phyloP scores from a whole-genome alignment of 2,329 filamentous ascomycete species.

The Pseudogymnoascus sp. region DNA sequence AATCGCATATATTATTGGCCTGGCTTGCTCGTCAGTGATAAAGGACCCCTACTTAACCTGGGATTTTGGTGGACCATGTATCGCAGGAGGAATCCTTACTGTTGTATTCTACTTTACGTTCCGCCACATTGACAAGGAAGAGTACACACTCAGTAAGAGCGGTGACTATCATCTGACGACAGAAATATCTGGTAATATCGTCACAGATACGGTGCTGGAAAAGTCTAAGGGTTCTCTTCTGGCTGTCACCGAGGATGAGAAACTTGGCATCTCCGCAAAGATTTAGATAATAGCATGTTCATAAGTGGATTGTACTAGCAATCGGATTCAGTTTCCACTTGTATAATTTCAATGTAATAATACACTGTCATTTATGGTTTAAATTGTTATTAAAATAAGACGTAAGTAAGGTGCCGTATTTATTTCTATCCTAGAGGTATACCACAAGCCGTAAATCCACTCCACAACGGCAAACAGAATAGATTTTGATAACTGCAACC shows the following conservation, averaged over 20 bases:
- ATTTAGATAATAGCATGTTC: slow-evolving; percentile 9
- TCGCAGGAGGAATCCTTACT: slow-evolving; percentile 56
- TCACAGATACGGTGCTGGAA: slow-evolving; percentile 14
- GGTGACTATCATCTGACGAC: slow-evolving; percentile 14
- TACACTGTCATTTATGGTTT: not conserved
- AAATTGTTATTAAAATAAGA: not conserved
- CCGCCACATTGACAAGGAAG: slow-evolving; percentile 55
- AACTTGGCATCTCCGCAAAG: slow-evolving; percentile 17
- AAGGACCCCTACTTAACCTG: slow-evolving; percentile 61
- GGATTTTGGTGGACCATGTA: slow-evolving; percentile 62
- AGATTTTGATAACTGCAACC: too few species aligned
- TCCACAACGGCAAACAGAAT: too few species aligned
- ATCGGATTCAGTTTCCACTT: not conserved
- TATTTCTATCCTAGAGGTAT: too few species aligned
- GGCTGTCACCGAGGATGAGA: slow-evolving; percentile 14
- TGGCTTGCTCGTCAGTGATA: slow-evolving; percentile 57
- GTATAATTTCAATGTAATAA: not conserved
- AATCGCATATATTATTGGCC: slow-evolving; percentile 60
- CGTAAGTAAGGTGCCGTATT: too few species aligned
- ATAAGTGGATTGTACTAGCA: not conserved
- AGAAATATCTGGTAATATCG: slow-evolving; percentile 10
- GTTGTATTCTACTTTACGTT: slow-evolving; percentile 63
- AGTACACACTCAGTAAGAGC: slow-evolving; percentile 44
- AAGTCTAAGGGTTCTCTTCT: slow-evolving; percentile 12
- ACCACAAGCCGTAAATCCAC: too few species aligned